Conservation (phyloP, 352 stramenopile genomes). For the Phytopythium aichiense region DNA sequence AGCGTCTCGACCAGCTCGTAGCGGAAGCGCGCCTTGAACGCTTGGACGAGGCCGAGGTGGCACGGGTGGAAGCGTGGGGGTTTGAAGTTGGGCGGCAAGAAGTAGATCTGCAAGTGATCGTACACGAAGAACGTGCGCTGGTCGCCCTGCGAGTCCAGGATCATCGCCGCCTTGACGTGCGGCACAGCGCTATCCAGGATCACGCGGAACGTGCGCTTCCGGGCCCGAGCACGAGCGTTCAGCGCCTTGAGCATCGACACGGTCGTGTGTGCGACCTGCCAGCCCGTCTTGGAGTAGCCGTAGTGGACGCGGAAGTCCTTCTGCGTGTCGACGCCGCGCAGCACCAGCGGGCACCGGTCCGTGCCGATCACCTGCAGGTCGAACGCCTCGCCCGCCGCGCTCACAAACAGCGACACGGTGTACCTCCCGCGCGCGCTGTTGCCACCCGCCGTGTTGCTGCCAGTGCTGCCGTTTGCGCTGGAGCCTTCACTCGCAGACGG, state of each 20-base stretch:
- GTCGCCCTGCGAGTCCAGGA: slow-evolving; percentile 81
- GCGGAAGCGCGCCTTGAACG: slow-evolving; percentile 77
- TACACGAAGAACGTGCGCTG: slow-evolving; percentile 86
- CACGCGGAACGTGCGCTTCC: slow-evolving; percentile 79
- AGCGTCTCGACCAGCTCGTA: slow-evolving; percentile 77
- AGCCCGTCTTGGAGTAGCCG: slow-evolving; percentile 75
- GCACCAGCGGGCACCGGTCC: slow-evolving; percentile 48
- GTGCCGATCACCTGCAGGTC: slow-evolving; percentile 81
- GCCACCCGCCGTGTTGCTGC: slow-evolving; percentile 1
- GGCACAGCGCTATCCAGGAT: slow-evolving; percentile 78
- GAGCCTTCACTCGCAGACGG: neutral
- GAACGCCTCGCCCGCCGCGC: slow-evolving; percentile 68
- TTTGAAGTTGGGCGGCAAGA: slow-evolving; percentile 81
- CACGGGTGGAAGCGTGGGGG: slow-evolving; percentile 65
- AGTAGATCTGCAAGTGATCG: slow-evolving; percentile 77
- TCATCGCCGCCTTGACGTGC: slow-evolving; percentile 84
- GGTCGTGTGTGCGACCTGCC: slow-evolving; percentile 75
- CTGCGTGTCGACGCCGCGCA: slow-evolving; percentile 63
- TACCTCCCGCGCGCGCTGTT: slow-evolving; percentile 33
- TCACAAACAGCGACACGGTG: slow-evolving; percentile 78
- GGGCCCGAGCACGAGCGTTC: slow-evolving; percentile 58
- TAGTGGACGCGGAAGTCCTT: slow-evolving; percentile 72
- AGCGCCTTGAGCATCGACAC: slow-evolving; percentile 78
- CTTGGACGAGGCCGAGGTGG: slow-evolving; percentile 69
- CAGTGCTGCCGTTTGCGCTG: slow-evolving; percentile 8